A percentile compares a stretch with the other conserved stretches of the same genome.
These are phyloP conservation scores for Claviceps digitariae DNA, from an alignment of 2,329 filamentous ascomycete species.

Conservation along the genomic window DNA sequence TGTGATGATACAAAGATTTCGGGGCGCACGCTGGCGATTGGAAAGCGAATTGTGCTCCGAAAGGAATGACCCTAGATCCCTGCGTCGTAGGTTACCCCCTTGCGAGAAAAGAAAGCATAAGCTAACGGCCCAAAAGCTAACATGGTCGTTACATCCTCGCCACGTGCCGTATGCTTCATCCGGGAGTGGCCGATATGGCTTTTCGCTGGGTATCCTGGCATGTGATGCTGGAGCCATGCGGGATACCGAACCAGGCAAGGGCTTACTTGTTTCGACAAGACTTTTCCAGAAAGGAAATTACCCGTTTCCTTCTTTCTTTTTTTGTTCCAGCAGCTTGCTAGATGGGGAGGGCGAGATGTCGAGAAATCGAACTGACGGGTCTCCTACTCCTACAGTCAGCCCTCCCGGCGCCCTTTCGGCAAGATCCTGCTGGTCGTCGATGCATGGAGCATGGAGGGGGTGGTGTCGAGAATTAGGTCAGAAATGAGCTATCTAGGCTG, in stretches of 20 bases:
- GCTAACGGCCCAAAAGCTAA: not conserved
- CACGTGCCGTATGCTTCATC: conserved; percentile 1
- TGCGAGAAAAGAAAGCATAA: not conserved
- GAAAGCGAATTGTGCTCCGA: not conserved
- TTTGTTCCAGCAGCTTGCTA: not conserved
- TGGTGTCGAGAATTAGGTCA: not conserved
- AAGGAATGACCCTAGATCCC: not conserved
- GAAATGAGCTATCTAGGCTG: not conserved
- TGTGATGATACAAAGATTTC: not conserved
- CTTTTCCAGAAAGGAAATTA: not conserved
- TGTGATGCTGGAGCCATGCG: not conserved
- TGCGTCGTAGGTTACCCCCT: not conserved
- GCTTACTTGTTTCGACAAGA: not conserved
- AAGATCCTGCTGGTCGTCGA: not conserved
- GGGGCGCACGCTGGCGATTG: not conserved
- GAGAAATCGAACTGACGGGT: not conserved
- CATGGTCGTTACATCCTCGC: not conserved
- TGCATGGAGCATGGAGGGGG: not conserved
- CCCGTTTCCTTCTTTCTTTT: not conserved
- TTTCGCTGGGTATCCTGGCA: not conserved
- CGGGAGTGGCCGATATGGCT: not conserved
- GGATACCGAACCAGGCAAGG: not conserved
- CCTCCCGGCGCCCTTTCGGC: not conserved
- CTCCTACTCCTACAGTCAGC: not conserved
- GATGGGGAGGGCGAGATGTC: not conserved